Base-by-base conservation (phyloP, 148 eudicot genomes). In the Rhododendron griersonianum region DNA sequence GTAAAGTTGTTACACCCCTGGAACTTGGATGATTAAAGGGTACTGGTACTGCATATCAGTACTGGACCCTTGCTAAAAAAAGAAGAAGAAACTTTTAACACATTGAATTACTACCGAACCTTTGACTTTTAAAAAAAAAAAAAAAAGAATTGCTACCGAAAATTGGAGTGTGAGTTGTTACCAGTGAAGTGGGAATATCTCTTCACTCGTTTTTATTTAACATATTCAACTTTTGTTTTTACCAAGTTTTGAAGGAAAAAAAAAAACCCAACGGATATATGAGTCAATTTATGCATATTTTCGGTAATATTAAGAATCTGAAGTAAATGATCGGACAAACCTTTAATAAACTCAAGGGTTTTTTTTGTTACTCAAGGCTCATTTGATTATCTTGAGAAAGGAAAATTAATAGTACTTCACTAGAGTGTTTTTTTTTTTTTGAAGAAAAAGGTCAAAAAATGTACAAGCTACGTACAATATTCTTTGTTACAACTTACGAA, bases 1-100 rank as follows among this genome's bases (percentile, higher is more conserved):
- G 1, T 35, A 90, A 87, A 88, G 87, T 76, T 84, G 13, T 6
- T 71, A 30, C 80, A 86, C 53, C 19, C 44, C 28, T 83, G 87
- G 23, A 11, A 33, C 5, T 1, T 13, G 5, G 3, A 30, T 18
- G 35, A 51, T n/a, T 71, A 71, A 71, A 71, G 76, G 21, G 25
- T 23, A 47, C 50, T 0, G 50, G 25, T 23, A 47, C 50, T 9
- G 11, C 50, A 47, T 47, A 47, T 47, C 11, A 9, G 2, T 47
- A 10, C 50, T 1, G 50, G 50, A 47, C 50, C 11, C 11, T 47
- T 47, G 50, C 50, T 7, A 1, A 9, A 69, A 28, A 25, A 69
- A 30, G 45, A 6, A 41, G 44, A 5, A 25, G 7, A 0, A 69
- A 3, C 18, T 69, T 69, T 69, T 69, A 28, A 69, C 35, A 30